Conservation (phyloP, 768 basidiomycete genomes). For the Tylopilus vinaceipallidus region DNA sequence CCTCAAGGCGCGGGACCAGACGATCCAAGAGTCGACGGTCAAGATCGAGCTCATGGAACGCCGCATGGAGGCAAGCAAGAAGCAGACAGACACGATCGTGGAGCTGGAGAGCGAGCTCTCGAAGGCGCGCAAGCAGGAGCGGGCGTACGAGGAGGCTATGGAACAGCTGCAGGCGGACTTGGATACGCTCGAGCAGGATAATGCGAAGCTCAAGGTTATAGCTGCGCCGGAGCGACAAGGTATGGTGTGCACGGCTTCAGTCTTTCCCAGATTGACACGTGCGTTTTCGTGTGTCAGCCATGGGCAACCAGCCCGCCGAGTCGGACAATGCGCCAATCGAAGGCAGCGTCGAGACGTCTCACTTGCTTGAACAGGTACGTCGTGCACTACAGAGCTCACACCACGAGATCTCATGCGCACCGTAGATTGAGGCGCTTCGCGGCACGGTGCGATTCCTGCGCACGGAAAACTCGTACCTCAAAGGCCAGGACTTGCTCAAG, state of each 20-base stretch:
- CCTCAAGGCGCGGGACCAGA: conserved; percentile 86
- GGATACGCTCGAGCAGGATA: conserved; percentile 85
- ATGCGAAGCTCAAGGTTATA: conserved; percentile 72
- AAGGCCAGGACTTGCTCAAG: conserved; percentile 84
- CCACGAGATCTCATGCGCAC: conserved; percentile 7
- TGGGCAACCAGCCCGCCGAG: conserved; percentile 52
- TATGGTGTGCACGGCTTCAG: conserved; percentile 29
- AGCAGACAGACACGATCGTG: conserved; percentile 78
- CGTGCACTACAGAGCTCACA: conserved; percentile 4
- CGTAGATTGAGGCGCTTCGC: conserved; percentile 84
- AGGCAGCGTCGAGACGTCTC: conserved; percentile 81
- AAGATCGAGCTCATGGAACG: conserved; percentile 97
- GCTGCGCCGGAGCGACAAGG: conserved; percentile 71
- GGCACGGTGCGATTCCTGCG: conserved; percentile 91
- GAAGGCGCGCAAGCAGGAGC: conserved; percentile 85
- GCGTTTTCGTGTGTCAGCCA: conserved; percentile 29
- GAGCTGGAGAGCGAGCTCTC: conserved; percentile 79
- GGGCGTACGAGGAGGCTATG: conserved; percentile 89
- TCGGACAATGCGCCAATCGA: conserved; percentile 67
- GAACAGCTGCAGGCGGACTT: conserved; percentile 89
- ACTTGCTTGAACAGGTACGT: conserved; percentile 81
- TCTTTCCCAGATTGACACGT: not conserved
- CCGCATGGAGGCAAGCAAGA: conserved; percentile 86
- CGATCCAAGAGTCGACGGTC: conserved; percentile 81
- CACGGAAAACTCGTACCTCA: conserved; percentile 90